phyloP scores from a whole-genome alignment of 805 yeast genomes.

The Schizosaccharomyces cryophilus region DNA sequence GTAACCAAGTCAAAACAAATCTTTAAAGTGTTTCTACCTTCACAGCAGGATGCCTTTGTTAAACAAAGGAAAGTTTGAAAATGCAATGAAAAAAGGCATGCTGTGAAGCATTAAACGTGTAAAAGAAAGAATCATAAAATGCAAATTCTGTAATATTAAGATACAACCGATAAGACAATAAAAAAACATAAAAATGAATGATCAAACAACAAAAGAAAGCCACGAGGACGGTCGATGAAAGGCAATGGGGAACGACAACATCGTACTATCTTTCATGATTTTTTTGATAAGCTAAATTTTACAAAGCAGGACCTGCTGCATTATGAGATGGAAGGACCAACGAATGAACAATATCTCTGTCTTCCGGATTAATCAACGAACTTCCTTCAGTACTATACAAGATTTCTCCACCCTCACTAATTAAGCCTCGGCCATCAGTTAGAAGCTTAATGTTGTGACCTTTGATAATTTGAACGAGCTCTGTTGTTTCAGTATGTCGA shows the following conservation, averaged over 20 bases:
- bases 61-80: no score
- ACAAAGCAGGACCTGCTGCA: not conserved
- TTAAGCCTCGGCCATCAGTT: slow-evolving; percentile 1
- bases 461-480: slow-evolving; percentile 59
- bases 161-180: no score
- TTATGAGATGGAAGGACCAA: not conserved
- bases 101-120: no score
- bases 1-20: no score
- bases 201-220: no score
- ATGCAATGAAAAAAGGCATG: no score
- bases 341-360: not conserved
- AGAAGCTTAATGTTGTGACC: slow-evolving; percentile 72
- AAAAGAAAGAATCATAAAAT: no score
- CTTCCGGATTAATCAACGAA: not conserved
- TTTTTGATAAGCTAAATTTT: not conserved
- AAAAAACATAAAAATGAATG: no score
- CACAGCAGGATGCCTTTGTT: no score
- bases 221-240: no score
- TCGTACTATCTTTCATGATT: not conserved
- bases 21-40: no score
- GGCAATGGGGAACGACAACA: not conserved
- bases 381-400: not conserved
- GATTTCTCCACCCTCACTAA: slow-evolving; percentile 3
- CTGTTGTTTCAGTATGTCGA: slow-evolving; percentile 71
- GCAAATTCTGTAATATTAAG: no score